Conservation (phyloP, 1,139 yeast genomes). For the Saccharomyces hybrid region DNA sequence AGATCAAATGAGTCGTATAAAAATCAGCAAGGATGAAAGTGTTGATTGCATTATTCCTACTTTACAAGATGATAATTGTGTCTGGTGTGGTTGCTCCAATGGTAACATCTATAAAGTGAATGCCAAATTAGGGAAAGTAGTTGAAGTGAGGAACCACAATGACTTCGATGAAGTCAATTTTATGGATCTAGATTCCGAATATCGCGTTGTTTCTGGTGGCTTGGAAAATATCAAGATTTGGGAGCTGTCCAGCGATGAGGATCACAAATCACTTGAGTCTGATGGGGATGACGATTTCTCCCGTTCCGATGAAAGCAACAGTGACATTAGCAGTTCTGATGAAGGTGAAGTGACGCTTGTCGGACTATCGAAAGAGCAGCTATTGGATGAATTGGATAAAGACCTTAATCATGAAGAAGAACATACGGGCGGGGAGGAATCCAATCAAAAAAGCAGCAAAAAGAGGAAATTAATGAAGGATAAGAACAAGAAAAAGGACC, state of each 20-base stretch:
- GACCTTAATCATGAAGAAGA: too few species aligned
- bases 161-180: constrained; percentile 55
- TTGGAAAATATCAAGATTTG: constrained; percentile 76
- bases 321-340: too few species aligned
- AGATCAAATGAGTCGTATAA: constrained; percentile 79
- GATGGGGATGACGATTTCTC: too few species aligned
- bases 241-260: too few species aligned
- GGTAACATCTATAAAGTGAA: constrained; percentile 70
- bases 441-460: constrained; percentile 16
- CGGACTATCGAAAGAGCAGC: too few species aligned
- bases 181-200: constrained; percentile 73
- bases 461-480: constrained; percentile 25
- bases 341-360: too few species aligned
- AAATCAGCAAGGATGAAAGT: constrained; percentile 63
- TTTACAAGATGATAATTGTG: constrained; percentile 59
- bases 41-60: constrained; percentile 74
- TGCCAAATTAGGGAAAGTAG: constrained; percentile 53
- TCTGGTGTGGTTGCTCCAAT: constrained; percentile 82
- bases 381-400: too few species aligned
- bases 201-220: constrained; percentile 72
- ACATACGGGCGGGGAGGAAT: too few species aligned
- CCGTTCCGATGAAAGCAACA: too few species aligned
- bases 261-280: too few species aligned
- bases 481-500: constrained; percentile 31
- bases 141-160: constrained; percentile 63